Evolutionary conservation across 352 stramenopile genomes (phyloP).

Genomic region (Phytophthora parvispora): DNA sequence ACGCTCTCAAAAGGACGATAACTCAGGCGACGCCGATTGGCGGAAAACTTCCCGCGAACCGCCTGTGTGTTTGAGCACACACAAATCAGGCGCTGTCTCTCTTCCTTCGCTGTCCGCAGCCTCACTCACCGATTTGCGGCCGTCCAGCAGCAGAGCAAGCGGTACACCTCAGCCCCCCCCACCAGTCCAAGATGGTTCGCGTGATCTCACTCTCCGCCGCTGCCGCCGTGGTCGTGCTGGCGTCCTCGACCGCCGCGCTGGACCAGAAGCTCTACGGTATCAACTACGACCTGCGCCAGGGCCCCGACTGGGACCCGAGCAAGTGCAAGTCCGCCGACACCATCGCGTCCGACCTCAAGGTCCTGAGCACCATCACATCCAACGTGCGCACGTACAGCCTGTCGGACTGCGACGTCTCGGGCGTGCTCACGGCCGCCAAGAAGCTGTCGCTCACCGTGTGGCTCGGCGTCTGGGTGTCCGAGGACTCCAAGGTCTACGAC

Average conservation of each 20-base stretch:
- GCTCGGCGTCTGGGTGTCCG: slow-evolving; percentile 87
- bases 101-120: background rate
- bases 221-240: slow-evolving; percentile 41
- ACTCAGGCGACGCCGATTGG: slow-evolving; percentile 14
- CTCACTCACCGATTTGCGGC: slow-evolving; percentile 35
- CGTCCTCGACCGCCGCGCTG: slow-evolving; percentile 50
- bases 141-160: background rate
- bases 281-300: slow-evolving; percentile 88
- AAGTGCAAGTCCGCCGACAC: slow-evolving; percentile 80
- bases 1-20: slow-evolving; percentile 7
- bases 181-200: slow-evolving; percentile 28
- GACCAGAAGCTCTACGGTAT: slow-evolving; percentile 83
- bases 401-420: slow-evolving; percentile 77
- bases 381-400: slow-evolving; percentile 89
- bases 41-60: slow-evolving; percentile 30
- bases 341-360: slow-evolving; percentile 79
- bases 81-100: slow-evolving; percentile 21
- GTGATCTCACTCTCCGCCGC: slow-evolving; percentile 37
- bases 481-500: slow-evolving; percentile 69
- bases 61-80: background rate
- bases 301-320: slow-evolving; percentile 78
- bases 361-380: slow-evolving; percentile 68
- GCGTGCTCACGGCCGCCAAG: slow-evolving; percentile 79
- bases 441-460: slow-evolving; percentile 75
- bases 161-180: slow-evolving; percentile 19